phyloP scores from a whole-genome alignment of 2,329 filamentous ascomycete species.

The Aureobasidium zeae region DNA sequence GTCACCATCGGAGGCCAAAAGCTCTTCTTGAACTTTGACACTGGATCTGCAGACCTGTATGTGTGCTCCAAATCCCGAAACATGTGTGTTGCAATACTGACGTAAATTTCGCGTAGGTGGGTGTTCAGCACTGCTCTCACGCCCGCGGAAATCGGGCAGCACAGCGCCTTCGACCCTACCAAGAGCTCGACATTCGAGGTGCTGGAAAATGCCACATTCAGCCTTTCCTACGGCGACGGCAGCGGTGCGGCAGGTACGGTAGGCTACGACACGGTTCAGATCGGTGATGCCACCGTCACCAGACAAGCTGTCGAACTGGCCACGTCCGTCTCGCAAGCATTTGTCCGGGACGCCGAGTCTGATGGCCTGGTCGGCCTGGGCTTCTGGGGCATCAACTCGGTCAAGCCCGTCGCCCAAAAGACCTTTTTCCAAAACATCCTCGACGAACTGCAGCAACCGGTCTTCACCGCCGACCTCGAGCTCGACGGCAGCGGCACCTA shows the following conservation, averaged over 20 bases:
- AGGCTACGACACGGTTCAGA: constrained; percentile 56
- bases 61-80: constrained; percentile 21
- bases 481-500: constrained; percentile 53
- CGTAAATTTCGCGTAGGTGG: constrained; percentile 42
- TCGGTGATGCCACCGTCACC: constrained; percentile 54
- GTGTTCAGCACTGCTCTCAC: constrained; percentile 56
- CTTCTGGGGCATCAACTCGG: constrained; percentile 56
- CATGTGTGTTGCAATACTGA: background rate
- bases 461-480: constrained; percentile 63
- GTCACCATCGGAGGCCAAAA: constrained; percentile 61
- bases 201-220: constrained; percentile 46
- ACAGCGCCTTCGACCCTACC: constrained; percentile 47
- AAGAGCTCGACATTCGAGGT: constrained; percentile 44
- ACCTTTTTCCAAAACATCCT: constrained; percentile 68
- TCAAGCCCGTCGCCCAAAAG: constrained; percentile 53
- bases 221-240: constrained; percentile 60
- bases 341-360: constrained; percentile 50
- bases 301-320: constrained; percentile 61
- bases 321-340: constrained; percentile 47
- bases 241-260: constrained; percentile 56
- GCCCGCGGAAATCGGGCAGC: constrained; percentile 36
- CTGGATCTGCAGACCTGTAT: constrained; percentile 63
- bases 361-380: constrained; percentile 63
- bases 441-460: constrained; percentile 49
- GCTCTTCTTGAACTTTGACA: constrained; percentile 63